Evolutionary conservation across 1,139 yeast species (phyloP).

Genomic region (Debaryomyces sp.): DNA sequence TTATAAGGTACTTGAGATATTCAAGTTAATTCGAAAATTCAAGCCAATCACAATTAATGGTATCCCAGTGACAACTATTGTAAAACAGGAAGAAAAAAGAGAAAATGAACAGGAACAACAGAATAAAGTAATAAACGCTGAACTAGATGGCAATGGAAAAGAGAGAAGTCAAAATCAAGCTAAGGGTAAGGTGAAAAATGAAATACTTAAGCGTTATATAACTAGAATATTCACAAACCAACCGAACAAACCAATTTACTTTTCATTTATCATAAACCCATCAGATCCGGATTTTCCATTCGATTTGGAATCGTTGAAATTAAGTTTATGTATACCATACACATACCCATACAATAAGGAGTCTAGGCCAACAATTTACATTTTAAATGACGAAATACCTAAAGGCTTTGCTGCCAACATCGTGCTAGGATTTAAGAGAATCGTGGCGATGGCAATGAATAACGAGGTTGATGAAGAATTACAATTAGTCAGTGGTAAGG

Average conservation of each 20-base stretch:
- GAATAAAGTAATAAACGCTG: slow-evolving; percentile 9
- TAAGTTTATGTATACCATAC: slow-evolving; percentile 57
- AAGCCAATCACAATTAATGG: slow-evolving; percentile 41
- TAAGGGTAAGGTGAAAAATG: slow-evolving; percentile 2
- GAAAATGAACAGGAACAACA: slow-evolving; percentile 11
- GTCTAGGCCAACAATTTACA: slow-evolving; percentile 47
- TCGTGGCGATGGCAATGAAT: slow-evolving; percentile 39
- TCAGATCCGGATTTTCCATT: slow-evolving; percentile 78
- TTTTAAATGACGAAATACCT: slow-evolving; percentile 71
- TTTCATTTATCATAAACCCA: slow-evolving; percentile 48
- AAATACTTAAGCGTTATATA: background rate
- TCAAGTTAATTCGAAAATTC: slow-evolving; percentile 29
- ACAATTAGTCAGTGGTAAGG: slow-evolving; percentile 46
- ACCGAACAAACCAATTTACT: slow-evolving; percentile 26
- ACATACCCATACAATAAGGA: slow-evolving; percentile 50
- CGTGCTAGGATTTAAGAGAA: slow-evolving; percentile 62
- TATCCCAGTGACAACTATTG: slow-evolving; percentile 22
- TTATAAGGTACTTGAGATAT: slow-evolving; percentile 23
- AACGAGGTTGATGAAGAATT: slow-evolving; percentile 26
- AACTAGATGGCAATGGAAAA: background rate
- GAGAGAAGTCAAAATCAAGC: background rate
- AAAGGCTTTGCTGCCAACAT: slow-evolving; percentile 70
- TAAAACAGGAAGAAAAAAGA: slow-evolving; percentile 18
- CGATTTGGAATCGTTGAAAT: slow-evolving; percentile 53
- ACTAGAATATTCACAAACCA: slow-evolving; percentile 16